Evolutionary conservation across 179 eudicot species (phyloP), one percentile per base, ranked within the genome.

Genomic region (Silene coronaria): DNA sequence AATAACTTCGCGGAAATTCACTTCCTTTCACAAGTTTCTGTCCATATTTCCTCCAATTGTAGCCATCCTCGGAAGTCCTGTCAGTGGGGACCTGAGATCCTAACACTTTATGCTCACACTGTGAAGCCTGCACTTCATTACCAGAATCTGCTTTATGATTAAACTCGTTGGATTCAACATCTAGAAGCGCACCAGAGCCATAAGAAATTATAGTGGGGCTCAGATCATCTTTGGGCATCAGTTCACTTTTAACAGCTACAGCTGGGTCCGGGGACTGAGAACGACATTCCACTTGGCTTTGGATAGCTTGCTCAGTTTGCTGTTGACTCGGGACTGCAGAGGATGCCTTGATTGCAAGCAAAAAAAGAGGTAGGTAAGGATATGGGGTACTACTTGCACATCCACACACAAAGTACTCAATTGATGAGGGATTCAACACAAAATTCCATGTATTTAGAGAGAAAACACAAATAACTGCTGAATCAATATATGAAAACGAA

Each of bases 41-140:
- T 76, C 97, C 97, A 78, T 91, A 91, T 73, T 91, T 91, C 63
- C 91, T 84, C 94, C 97, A 91, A 78, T 89, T 91, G 81, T 88
- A 91, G 26, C 97, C 97, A 86, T 92, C 97, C 72, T 91, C 97
- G 26, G 94, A 88, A 72, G 91, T 86, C 74, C 86, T 85, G 45
- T 89, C 92, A 78, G 83, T 34, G 61, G 78, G 42, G 53, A 83
- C 87, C 58, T 85, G 76, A 64, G 91, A 80, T 62, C 77, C 80
- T 55, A 61, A 27, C 69, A 76, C 91, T 81, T 81, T 88, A 75
- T 83, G 86, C 61, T 91, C 91, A 81, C 86, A 30, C 70, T 84
- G 82, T 32, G 85, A 79, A 67, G 73, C 85, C 68, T 86, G 91
- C 58, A 69, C 79, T 73, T 84, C 85, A 36, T 64, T 71, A 76